Evolutionary conservation across 352 stramenopile genomes (phyloP).

Genomic region (Peronospora belbahrii): DNA sequence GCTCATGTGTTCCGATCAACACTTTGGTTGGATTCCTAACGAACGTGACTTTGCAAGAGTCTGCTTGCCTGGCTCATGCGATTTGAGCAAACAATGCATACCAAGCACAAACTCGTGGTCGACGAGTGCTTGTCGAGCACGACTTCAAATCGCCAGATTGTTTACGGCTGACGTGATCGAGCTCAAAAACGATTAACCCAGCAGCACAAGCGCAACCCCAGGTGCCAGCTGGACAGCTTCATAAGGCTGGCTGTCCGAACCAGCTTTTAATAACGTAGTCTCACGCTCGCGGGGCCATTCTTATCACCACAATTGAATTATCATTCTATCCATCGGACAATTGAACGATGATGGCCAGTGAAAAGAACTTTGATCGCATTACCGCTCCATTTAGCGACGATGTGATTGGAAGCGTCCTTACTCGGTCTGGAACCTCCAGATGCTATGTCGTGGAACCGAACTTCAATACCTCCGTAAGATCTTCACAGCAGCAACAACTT

Average conservation of each 20-base stretch:
- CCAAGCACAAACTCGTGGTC: conserved; percentile 10
- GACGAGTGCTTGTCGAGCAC: conserved; percentile 1
- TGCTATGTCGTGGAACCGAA: conserved; percentile 2
- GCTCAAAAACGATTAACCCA: conserved; percentile 7
- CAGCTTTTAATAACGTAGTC: conserved; percentile 25
- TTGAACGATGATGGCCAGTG: conserved; percentile 21
- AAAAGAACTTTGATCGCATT: conserved; percentile 12
- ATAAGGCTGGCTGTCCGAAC: conserved; percentile 11
- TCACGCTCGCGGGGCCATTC: conserved; percentile 1
- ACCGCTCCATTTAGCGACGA: conserved; percentile 20
- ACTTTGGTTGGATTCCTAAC: conserved; percentile 22
- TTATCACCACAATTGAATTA: conserved; percentile 4
- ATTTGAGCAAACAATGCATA: conserved; percentile 9
- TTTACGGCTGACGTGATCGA: conserved; percentile 31
- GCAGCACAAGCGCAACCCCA: conserved; percentile 8
- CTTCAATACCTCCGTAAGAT: background rate
- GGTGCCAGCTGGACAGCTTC: conserved; percentile 23
- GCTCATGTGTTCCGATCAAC: conserved; percentile 1
- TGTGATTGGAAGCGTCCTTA: conserved; percentile 24
- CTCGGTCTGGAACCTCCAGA: conserved; percentile 3
- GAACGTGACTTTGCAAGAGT: conserved; percentile 6
- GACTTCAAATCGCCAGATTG: conserved; percentile 25
- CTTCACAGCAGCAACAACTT: conserved; percentile 2
- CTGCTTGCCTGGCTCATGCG: conserved; percentile 16
- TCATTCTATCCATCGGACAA: background rate